These are phyloP conservation scores for Aspergillus aculeatinus DNA, from an alignment of 2,329 filamentous ascomycete species.

Conservation along the genomic window DNA sequence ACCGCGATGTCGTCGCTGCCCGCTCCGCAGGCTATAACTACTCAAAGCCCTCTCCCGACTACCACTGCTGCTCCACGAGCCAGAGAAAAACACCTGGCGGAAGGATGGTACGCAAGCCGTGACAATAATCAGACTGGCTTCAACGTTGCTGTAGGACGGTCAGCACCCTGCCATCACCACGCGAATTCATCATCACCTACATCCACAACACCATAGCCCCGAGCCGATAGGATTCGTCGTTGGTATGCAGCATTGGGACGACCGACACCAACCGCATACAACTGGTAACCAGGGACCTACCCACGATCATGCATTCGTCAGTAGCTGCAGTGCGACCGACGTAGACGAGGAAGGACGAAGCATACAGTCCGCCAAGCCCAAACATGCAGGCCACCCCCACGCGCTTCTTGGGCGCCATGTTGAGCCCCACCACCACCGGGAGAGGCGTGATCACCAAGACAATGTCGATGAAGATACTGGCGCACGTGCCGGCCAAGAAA, in stretches of 20 bases:
- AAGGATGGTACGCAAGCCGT: background rate
- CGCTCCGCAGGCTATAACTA: background rate
- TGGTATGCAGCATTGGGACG: background rate
- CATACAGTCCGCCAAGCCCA: background rate
- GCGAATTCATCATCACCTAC: background rate
- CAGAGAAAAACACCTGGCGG: background rate
- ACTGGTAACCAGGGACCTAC: background rate
- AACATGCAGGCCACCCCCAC: background rate
- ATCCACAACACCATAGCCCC: slow-evolving; percentile 1
- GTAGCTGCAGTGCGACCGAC: background rate
- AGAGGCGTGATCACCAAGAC: background rate
- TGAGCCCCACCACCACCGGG: background rate
- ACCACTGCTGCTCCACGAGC: background rate
- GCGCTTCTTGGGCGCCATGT: background rate
- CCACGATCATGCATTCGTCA: background rate
- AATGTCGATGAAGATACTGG: slow-evolving; percentile 3
- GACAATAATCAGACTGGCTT: background rate
- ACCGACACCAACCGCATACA: background rate
- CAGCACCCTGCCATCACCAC: background rate
- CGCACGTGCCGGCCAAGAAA: background rate
- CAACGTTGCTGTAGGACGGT: background rate
- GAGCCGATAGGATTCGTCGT: background rate
- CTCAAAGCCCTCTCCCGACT: background rate
- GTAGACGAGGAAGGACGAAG: background rate
- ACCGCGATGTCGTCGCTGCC: background rate